A percentile compares a stretch with the other conserved stretches of the same genome.
Evolutionary conservation across 176 grass and related monocot genomes (phyloP).

Genomic region (Musa beccarii): DNA sequence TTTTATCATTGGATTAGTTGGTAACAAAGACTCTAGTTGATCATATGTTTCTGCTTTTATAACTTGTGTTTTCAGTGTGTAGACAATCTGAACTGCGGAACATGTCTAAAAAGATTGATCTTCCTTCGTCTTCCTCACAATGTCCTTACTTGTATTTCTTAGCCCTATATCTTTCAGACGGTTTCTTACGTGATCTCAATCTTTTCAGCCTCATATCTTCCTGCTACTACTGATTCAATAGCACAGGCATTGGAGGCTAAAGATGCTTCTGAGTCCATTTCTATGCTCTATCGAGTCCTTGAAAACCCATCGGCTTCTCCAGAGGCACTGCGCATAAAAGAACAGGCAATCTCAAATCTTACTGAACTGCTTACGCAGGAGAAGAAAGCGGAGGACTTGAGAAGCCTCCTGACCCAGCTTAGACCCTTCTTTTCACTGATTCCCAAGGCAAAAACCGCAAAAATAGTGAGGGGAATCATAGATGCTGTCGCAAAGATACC

Average conservation of each 20-base stretch:
- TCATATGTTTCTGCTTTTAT: no score
- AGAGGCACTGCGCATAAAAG: slow-evolving; percentile 69
- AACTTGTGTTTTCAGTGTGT: no score
- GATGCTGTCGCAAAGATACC: slow-evolving; percentile 82
- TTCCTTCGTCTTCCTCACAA: no score
- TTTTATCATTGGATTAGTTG: no score
- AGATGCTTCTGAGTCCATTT: slow-evolving; percentile 56
- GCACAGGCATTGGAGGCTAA: slow-evolving; percentile 50
- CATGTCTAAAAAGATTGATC: no score
- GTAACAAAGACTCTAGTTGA: no score
- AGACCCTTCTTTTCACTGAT: slow-evolving; percentile 67
- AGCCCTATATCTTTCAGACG: no score
- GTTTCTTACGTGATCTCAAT: no score
- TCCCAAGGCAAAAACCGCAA: slow-evolving; percentile 88
- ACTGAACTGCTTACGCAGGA: slow-evolving; percentile 69
- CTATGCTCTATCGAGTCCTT: slow-evolving; percentile 62
- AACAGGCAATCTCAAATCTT: slow-evolving; percentile 69
- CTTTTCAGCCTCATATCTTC: slow-evolving; percentile 16
- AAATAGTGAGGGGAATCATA: slow-evolving; percentile 69
- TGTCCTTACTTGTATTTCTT: no score
- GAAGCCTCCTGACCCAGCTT: slow-evolving; percentile 73
- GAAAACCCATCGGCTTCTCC: slow-evolving; percentile 56
- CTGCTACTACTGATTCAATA: slow-evolving; percentile 60
- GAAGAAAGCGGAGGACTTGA: slow-evolving; percentile 53
- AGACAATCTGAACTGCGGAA: no score